Conservation (phyloP, 2,329 filamentous ascomycete species). For the Phialophora tarda region DNA sequence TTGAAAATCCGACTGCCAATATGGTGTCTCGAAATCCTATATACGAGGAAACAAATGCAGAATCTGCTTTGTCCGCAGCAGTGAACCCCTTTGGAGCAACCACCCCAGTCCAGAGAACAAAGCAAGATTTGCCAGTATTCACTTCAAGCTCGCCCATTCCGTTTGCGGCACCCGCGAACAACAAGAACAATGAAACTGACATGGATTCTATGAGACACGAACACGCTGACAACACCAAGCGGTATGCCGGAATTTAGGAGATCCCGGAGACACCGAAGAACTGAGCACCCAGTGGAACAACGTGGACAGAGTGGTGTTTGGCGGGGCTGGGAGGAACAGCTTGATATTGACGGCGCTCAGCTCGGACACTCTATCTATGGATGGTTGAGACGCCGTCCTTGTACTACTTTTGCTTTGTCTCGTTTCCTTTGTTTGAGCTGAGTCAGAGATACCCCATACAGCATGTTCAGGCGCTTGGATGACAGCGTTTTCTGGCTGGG, state of each 20-base stretch:
- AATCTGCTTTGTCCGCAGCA: background rate
- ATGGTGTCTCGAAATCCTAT: background rate
- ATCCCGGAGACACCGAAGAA: constrained; percentile 51
- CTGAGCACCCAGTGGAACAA: background rate
- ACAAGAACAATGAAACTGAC: constrained; percentile 2
- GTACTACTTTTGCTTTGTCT: background rate
- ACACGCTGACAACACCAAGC: background rate
- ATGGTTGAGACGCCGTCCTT: background rate
- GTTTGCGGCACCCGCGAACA: constrained; percentile 43
- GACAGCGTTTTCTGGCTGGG: background rate
- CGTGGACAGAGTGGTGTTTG: background rate
- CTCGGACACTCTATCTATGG: background rate
- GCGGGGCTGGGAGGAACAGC: background rate
- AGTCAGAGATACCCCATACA: constrained; percentile 35
- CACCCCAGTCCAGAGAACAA: constrained; percentile 42
- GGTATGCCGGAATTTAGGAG: constrained; percentile 46
- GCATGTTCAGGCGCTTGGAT: constrained; percentile 23
- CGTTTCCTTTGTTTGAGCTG: constrained; percentile 16
- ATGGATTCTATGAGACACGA: background rate
- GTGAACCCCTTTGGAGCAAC: constrained; percentile 11
- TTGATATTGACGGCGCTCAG: background rate
- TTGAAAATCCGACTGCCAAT: background rate
- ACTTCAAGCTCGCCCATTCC: constrained; percentile 53
- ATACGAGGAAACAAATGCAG: background rate
- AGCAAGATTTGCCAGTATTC: constrained; percentile 56